Evolutionary conservation across 2,329 filamentous ascomycete species (phyloP).

Genomic region (Colletotrichum simmondsii): DNA sequence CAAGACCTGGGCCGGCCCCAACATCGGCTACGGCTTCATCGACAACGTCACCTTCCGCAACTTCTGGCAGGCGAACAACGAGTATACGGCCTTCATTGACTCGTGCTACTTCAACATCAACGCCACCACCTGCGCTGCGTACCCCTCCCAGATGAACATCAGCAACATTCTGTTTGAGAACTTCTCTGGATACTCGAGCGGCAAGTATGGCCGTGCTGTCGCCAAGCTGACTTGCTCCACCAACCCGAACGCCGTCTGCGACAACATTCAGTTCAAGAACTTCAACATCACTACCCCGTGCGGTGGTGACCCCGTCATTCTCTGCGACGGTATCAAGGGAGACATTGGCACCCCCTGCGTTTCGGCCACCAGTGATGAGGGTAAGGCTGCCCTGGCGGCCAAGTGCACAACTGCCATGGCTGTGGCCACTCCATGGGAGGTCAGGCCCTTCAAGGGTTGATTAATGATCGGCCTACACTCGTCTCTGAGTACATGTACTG

Average conservation of each 20-base stretch:
- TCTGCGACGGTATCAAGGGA: slow-evolving; percentile 61
- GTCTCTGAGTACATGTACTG: neutral
- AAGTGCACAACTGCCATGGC: slow-evolving; percentile 45
- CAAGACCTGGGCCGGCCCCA: slow-evolving; percentile 69
- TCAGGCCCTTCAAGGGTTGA: slow-evolving; percentile 13
- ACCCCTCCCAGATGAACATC: slow-evolving; percentile 64
- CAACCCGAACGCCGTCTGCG: slow-evolving; percentile 62
- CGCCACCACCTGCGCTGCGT: slow-evolving; percentile 68
- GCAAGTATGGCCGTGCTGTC: slow-evolving; percentile 63
- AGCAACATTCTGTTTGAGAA: slow-evolving; percentile 68
- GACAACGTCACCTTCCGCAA: slow-evolving; percentile 71
- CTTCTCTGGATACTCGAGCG: slow-evolving; percentile 64
- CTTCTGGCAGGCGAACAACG: slow-evolving; percentile 67
- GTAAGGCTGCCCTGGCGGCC: slow-evolving; percentile 42
- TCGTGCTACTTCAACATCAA: slow-evolving; percentile 63
- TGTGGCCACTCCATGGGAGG: slow-evolving; percentile 39
- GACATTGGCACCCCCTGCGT: slow-evolving; percentile 48
- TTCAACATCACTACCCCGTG: slow-evolving; percentile 64
- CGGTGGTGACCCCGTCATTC: slow-evolving; percentile 53
- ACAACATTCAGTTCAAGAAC: slow-evolving; percentile 63
- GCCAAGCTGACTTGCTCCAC: slow-evolving; percentile 65
- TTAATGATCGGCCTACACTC: neutral
- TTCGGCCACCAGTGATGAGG: slow-evolving; percentile 45
- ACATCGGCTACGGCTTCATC: slow-evolving; percentile 67
- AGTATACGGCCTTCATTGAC: slow-evolving; percentile 69